A percentile compares a stretch with the other conserved stretches of the same genome.
Evolutionary conservation across 495 filamentous ascomycete genomes (phyloP).

Genomic region (Trichoderma orchidacearum): DNA sequence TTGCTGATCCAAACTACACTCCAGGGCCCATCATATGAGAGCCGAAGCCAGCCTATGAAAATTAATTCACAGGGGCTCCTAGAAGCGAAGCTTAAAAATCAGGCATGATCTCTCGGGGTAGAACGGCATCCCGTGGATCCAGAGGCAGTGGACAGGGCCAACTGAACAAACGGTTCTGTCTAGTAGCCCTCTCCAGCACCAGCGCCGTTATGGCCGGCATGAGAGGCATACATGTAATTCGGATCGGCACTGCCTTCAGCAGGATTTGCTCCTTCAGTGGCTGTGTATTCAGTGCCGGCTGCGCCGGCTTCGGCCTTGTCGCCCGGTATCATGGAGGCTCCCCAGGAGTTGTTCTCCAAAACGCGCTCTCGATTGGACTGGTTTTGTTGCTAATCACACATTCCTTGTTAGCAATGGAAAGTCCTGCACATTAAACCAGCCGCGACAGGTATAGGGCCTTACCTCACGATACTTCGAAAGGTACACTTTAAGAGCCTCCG

Average conservation of each 20-base stretch:
- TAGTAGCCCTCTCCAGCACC: slow-evolving; percentile 34
- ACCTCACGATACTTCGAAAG: slow-evolving; percentile 96
- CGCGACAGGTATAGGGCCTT: slow-evolving; percentile 28
- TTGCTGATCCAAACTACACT: no score
- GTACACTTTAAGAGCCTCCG: slow-evolving; percentile 95
- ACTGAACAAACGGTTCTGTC: background rate
- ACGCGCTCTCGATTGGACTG: slow-evolving; percentile 1
- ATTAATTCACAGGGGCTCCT: no score
- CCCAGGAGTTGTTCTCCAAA: slow-evolving; percentile 4
- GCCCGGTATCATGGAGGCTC: background rate
- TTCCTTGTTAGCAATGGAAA: slow-evolving; percentile 6
- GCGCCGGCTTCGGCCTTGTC: slow-evolving; percentile 26
- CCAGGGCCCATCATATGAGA: no score
- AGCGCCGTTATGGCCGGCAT: slow-evolving; percentile 58
- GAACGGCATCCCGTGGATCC: no score
- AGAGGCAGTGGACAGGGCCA: no score
- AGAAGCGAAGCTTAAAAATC: no score
- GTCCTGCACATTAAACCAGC: background rate
- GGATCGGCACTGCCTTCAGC: slow-evolving; percentile 41
- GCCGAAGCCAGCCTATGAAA: no score
- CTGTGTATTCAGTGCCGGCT: slow-evolving; percentile 39
- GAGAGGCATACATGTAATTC: slow-evolving; percentile 47
- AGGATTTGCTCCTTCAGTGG: slow-evolving; percentile 43
- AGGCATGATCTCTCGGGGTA: no score
- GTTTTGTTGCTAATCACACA: background rate